Evolutionary conservation across 2,329 filamentous ascomycete genomes (phyloP), one percentile per base, ranked within the genome.

Genomic region (Colletotrichum lindemuthianum): DNA sequence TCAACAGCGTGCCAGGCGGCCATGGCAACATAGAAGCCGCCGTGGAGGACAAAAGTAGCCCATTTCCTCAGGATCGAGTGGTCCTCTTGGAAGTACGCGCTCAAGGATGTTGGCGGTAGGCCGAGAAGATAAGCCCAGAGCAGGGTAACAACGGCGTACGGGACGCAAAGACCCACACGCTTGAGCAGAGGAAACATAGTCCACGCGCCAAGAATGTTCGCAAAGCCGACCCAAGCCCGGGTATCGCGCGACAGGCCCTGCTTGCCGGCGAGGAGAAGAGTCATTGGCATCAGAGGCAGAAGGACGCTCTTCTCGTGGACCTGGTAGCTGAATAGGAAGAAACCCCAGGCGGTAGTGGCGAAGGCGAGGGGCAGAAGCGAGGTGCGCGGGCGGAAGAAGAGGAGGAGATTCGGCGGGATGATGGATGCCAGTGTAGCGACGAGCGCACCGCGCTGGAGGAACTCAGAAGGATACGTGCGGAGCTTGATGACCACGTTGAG

Each of bases 231-330:
- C 96, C 96, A 99, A 2, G 92, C 89, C 52, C 96, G 87, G 15
- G 87, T 88, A 57, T 90, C 88, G 65, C 91, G 91, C 65, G 88
- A 88, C 53, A 99, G 79, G 0, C 95, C 95, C 52, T 92, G 87
- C 67, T 90, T 87, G 13, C 91, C 89, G 13, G 92, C 91, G 43
- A 99, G 83, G 6, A 98, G 83, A 7, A 97, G 79, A 0, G 94
- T 98, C 92, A 96, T 97, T 0, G 96, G 96, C 75, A 98, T 87
- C 50, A 99, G 82, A 1, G 96, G 96, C 2, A 99, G 86, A 6
- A 99, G 83, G 0, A 97, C 93, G 69, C 94, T 97, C 84, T 99
- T 99, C 80, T 99, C 96, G 72, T 99, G 96, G 0, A 99, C 96
- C 75, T 99, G 96, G 76, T 97, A 99, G 71, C 93, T 96, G 80